Evolutionary conservation across 2,329 filamentous ascomycete species (phyloP), one percentile per base, ranked within the genome.

Genomic region (Neophaeococcomyces aloes): DNA sequence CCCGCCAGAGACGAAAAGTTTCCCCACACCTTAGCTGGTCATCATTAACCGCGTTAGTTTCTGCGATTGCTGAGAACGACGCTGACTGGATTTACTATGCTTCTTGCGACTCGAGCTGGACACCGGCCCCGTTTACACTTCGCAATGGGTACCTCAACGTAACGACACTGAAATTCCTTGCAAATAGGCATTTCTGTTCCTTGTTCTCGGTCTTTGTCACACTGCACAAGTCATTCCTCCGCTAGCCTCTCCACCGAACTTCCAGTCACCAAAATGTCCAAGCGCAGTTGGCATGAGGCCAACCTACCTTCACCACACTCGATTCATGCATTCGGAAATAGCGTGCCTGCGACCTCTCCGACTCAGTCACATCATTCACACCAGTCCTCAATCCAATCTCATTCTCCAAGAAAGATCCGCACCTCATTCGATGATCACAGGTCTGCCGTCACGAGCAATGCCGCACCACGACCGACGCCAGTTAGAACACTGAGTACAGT

Each of bases 221-320:
- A 35, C n/a, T 18, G 15, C 15, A 35, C 10, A 17, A 15, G 15
- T 35, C 13, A 10, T 18, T 35, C 32, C 8, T 7, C 8, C 14
- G 4, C 15, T 11, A 4, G 8, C 7, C 32, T 11, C 19, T 21
- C 7, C 34, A 25, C 25, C 18, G 37, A 39, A 19, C 11, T 39
- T 15, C 31, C 5, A 36, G 14, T 29, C 19, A 44, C n/a, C 25
- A n/a, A 25, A 31, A 55, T 55, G 51, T 52, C 51, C 15, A 55
- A 55, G 46, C 53, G 53, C 44, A 51, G 47, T 44, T 55, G 53
- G 53, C 47, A 51, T 42, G 52, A 55, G 44, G 53, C 53, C 25
- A 51, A 53, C 30, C 45, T 53, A 34, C 48, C 53, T 29, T 55
- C 53, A 40, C 53, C 53, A 32, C 51, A 51, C 14, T 21, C 29